Base-by-base conservation (phyloP, 805 yeast genomes). In the Priceomyces haplophilus region DNA sequence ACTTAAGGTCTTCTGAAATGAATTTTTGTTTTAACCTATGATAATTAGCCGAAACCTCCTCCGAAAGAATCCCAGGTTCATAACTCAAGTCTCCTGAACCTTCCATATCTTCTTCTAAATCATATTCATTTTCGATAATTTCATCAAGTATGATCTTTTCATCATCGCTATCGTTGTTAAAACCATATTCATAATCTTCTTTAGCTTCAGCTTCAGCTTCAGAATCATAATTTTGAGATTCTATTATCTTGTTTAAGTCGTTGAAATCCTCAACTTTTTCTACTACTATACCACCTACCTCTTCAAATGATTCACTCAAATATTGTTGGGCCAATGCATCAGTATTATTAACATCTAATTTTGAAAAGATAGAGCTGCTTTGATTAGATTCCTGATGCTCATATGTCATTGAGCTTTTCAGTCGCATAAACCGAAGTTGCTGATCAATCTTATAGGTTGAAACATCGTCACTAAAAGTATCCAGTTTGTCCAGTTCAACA, bases 291-390 rank as follows among this genome's bases (percentile, higher is more conserved):
- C 85, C 85, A 38, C 73, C 69, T 7, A 76, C 59, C 49, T 82
- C 85, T 46, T 79, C 85, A 52, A 78, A 80, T 49, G 75, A 57
- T 1, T 86, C 87, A 17, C 69, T 50, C n/a, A 70, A 63, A 49
- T 82, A 82, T 0, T 84, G 85, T 40, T 72, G 69, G 0, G 79
- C 84, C 17, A 36, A 25, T 13, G 39, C 18, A 25, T 36, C 39
- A 5, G 37, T 18, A n/a, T 41, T 40, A 20, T 24, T 41, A 12
- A 40, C 7, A 6, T 34, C 34, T 27, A 27, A 12, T 5, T 11
- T 27, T 15, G n/a, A 10, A 12, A n/a, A 27, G n/a, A 4, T 15
- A 10, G 11, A 27, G 15, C 34, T 16, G 11, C 24, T 34, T 17
- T 8, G 19, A 20, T 34, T 13, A 18, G 21, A 12, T 12, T 30